A percentile compares a stretch with the other conserved stretches of the same genome.
Evolutionary conservation across 768 basidiomycete species (phyloP).

Genomic region (Lyophyllum decastes): DNA sequence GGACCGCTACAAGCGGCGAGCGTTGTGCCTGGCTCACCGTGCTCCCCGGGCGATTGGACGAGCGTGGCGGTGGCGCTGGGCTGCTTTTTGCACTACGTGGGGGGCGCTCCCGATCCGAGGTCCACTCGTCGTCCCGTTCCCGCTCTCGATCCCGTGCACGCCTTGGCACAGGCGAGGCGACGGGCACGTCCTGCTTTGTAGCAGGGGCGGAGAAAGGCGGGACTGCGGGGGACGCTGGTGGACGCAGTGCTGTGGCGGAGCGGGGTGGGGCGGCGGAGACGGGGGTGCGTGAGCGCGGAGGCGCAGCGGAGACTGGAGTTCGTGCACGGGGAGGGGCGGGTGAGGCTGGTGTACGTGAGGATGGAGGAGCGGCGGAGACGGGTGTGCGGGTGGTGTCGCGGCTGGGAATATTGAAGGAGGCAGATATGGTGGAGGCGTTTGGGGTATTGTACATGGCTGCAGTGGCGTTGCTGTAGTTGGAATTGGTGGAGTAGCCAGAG

Average conservation of each 20-base stretch:
- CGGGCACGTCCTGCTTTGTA: constrained; percentile 17
- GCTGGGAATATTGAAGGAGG: constrained; percentile 9
- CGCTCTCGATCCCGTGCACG: constrained; percentile 24
- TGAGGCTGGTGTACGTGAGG: constrained; percentile 12
- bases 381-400: constrained; percentile 12
- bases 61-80: constrained; percentile 66
- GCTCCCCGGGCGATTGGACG: constrained; percentile 66
- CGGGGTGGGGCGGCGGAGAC: constrained; percentile 14
- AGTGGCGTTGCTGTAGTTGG: constrained; percentile 9
- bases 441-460: constrained; percentile 14
- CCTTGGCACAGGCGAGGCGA: constrained; percentile 34
- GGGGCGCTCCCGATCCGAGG: constrained; percentile 23
- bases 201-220: constrained; percentile 22
- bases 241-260: constrained; percentile 13
- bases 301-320: constrained; percentile 29
- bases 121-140: constrained; percentile 19
- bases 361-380: constrained; percentile 8
- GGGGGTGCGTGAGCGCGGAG: constrained; percentile 19
- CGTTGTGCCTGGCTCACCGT: constrained; percentile 29
- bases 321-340: constrained; percentile 68
- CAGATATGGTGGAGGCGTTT: constrained; percentile 12
- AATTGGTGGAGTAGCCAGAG: constrained; percentile 15
- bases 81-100: constrained; percentile 35
- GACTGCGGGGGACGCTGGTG: constrained; percentile 16
- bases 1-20: constrained; percentile 52